Base-by-base conservation (phyloP, 257 asterid genomes). In the Fraxinus americana region DNA sequence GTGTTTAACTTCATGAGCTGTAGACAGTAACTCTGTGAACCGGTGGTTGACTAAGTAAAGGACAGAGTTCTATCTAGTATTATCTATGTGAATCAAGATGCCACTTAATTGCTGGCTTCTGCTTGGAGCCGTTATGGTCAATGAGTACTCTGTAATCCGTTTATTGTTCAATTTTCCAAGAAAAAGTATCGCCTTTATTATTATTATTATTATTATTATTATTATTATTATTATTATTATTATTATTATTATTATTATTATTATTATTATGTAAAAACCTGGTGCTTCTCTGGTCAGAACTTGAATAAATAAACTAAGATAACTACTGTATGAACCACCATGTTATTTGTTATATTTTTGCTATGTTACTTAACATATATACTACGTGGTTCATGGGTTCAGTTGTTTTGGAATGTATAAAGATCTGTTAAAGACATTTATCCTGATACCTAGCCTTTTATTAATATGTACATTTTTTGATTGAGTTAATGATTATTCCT, bases 401-500 rank as follows among this genome's bases (percentile, higher is more conserved):
- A 39, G 13, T 41, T 54, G 65, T 19, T 54, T 25, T 54, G 27
- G 25, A 54, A 54, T 54, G 27, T 7, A 54, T 19, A n/a, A 5
- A 19, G 11, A 19, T 19, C 65, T 4, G 10, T 54, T 54, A 54
- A 41, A 41, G 7, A 54, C 65, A 17, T 70, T 36, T n/a, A n/a
- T 70, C 5, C 75, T 41, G 4, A 38, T 38, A 5, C 36, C 50
- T n/a, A 39, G 36, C 75, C 52, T 70, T 8, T 4, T 70, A 4
- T 45, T 78, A 23, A 2, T 19, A 52, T 34, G 65, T 75, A 41
- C 8, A 3, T 41, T 69, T 32, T 50, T 72, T 35, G 4, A 81
- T 77, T 75, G 69, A 45, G 72, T 71, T 32, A 52, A 48, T 25
- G 52, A 65, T 54, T 68, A 65, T 77, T 72, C 23, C 69, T 41